phyloP scores from a whole-genome alignment of 2,329 filamentous ascomycete species.

The Hymenoscyphus linearis region DNA sequence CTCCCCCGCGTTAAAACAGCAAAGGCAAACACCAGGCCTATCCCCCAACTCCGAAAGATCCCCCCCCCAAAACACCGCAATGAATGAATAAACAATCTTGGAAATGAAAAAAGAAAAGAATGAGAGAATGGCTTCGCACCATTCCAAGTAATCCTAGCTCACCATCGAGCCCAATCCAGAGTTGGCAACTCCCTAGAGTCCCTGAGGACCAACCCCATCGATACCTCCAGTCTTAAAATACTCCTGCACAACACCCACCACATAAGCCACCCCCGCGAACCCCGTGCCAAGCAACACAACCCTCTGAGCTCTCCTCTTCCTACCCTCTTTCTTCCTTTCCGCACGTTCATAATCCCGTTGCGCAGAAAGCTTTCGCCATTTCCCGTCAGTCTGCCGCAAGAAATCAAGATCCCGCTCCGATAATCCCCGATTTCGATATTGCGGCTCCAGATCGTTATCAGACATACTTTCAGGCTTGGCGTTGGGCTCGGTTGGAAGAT shows the following conservation, averaged over 20 bases:
- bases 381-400: neutral
- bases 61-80: neutral
- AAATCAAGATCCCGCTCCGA: neutral
- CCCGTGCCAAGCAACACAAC: slow-evolving; percentile 49
- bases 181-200: neutral
- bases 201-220: slow-evolving; percentile 23
- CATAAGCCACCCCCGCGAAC: slow-evolving; percentile 52
- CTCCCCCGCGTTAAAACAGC: too few species aligned
- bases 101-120: neutral
- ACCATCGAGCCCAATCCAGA: neutral
- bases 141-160: neutral
- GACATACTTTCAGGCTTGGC: neutral
- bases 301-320: slow-evolving; percentile 40
- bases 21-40: too few species aligned
- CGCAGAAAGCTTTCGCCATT: neutral
- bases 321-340: slow-evolving; percentile 30
- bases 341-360: slow-evolving; percentile 34
- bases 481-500: slow-evolving; percentile 34
- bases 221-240: slow-evolving; percentile 46
- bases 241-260: slow-evolving; percentile 53
- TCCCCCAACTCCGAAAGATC: too few species aligned
- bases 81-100: neutral
- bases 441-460: slow-evolving; percentile 20
- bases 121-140: too few species aligned
- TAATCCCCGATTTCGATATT: slow-evolving; percentile 32